Evolutionary conservation across 441 rosid species (phyloP), one percentile per base, ranked within the genome.

Genomic region (Gossypium aridum): DNA sequence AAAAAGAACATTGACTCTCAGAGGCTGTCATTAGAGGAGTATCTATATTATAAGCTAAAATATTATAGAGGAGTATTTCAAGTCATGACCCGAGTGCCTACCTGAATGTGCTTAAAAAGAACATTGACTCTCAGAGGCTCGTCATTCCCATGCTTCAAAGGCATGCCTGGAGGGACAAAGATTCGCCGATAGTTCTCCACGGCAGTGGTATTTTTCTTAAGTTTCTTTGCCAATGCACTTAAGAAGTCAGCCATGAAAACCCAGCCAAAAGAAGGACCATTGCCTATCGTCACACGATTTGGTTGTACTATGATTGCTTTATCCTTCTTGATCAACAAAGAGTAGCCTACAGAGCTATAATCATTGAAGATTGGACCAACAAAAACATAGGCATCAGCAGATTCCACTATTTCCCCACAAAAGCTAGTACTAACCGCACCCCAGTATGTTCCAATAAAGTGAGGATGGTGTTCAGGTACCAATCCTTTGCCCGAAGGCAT

Each of bases 401-500:
- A 94, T 82, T 91, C 96, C 73, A 89, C 92, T 4, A 91, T 89
- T 86, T 91, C 92, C 37, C 86, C 92, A 0, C 91, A 86, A 83
- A 89, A 89, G 81, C 80, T 64, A 10, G 96, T 82, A 75, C 93
- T 88, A 13, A 88, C 92, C 25, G 93, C 93, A 54, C 93, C 96
- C 93, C 92, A 91, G 34, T 87, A 91, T 7, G 96, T 91, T 45
- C 92, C 91, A 14, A 83, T 88, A 79, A 88, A 88, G 67, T 86
- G 81, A 0, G 87, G 86, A 80, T 82, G 91, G 71, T 83, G 82
- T 77, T 91, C 93, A 7, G 89, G 89, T 16, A 87, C 87, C 39
- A 91, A 75, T 55, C 96, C 93, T 75, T 91, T 91, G 2, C 79
- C 92, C 0, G 96, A 89, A 8, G 96, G 96, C 93, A 91, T 91